phyloP scores from a whole-genome alignment of 2,329 filamentous ascomycete species.

The Nannizzia gypsea region DNA sequence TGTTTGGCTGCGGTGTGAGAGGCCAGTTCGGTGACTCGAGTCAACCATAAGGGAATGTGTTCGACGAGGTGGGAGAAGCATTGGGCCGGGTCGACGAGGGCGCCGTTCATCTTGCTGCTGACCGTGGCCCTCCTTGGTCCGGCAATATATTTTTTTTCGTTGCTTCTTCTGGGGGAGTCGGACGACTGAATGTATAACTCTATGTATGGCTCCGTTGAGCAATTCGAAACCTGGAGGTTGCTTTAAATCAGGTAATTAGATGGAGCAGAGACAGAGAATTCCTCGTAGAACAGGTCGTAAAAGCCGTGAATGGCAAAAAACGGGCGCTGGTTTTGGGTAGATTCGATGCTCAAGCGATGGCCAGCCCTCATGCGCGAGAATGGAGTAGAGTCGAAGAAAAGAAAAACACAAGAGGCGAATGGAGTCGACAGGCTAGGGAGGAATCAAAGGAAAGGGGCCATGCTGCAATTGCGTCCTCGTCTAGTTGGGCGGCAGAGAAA shows the following conservation, averaged over 20 bases:
- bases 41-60: conserved; percentile 36
- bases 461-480: conserved; percentile 2
- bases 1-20: conserved; percentile 31
- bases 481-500: neutral
- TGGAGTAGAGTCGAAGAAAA: neutral
- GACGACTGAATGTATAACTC: no score
- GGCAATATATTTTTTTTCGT: neutral
- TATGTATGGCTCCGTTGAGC: no score
- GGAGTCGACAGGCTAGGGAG: neutral
- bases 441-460: neutral
- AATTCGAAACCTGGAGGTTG: no score
- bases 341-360: neutral
- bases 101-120: neutral
- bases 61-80: conserved; percentile 36
- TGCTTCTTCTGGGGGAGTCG: neutral
- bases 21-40: conserved; percentile 32
- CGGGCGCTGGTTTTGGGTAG: neutral
- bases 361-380: neutral
- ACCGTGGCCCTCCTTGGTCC: neutral
- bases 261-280: neutral
- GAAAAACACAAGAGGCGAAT: neutral
- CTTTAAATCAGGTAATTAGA: no score
- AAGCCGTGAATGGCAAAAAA: neutral
- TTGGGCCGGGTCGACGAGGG: conserved; percentile 31
- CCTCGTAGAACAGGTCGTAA: neutral